A percentile compares a stretch with the other conserved stretches of the same genome.
Conservation (phyloP, 1,139 yeast species). For the Suhomyces guaymorum region DNA sequence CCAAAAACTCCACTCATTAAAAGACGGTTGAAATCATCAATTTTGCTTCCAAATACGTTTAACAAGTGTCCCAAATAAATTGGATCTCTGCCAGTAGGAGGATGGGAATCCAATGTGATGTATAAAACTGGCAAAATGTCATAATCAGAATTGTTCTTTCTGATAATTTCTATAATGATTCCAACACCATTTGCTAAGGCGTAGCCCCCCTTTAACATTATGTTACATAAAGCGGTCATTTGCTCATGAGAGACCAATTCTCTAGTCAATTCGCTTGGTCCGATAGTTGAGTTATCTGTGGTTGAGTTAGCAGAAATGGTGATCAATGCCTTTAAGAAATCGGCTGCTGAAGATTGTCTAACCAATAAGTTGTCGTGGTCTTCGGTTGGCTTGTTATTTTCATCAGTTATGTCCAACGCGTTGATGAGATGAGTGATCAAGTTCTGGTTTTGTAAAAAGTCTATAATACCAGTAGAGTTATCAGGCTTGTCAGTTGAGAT, state of each 20-base stretch:
- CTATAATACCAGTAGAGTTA: conserved; percentile 74
- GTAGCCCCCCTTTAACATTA: conserved; percentile 90
- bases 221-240: conserved; percentile 66
- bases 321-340: conserved; percentile 48
- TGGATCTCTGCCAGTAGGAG: conserved; percentile 94
- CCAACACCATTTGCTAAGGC: conserved; percentile 96
- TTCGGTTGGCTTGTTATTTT: conserved; percentile 14
- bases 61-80: conserved; percentile 89
- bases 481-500: conserved; percentile 81
- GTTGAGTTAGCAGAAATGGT: conserved; percentile 72
- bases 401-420: conserved; percentile 46
- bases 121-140: conserved; percentile 87
- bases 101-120: conserved; percentile 86
- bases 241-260: conserved; percentile 75
- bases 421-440: conserved; percentile 60
- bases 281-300: conserved; percentile 81
- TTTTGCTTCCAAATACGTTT: conserved; percentile 72
- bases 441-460: conserved; percentile 63
- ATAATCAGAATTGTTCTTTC: conserved; percentile 95
- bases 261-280: conserved; percentile 93
- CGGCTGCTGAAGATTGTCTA: conserved; percentile 49
- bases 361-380: conserved; percentile 48
- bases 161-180: conserved; percentile 87
- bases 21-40: conserved; percentile 60
- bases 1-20: conserved; percentile 28